phyloP scores from a whole-genome alignment of 192 early-diverging fungal species.

The Linnemannia exigua region DNA sequence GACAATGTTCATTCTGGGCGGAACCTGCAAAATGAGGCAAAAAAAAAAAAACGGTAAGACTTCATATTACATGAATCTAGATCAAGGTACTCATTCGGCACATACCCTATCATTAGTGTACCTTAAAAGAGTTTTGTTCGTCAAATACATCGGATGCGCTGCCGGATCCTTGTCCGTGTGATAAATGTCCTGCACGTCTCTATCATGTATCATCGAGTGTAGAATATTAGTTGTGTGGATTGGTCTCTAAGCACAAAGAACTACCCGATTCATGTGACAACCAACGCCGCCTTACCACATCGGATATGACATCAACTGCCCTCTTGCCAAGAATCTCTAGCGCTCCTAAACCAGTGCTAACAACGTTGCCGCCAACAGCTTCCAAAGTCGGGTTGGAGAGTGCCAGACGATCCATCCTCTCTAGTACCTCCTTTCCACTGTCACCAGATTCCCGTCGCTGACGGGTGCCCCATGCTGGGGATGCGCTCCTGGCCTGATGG shows the following conservation, averaged over 20 bases:
- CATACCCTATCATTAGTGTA: not conserved
- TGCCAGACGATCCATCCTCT: conserved; percentile 10
- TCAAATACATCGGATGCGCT: conserved; percentile 13
- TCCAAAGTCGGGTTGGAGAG: conserved; percentile 28
- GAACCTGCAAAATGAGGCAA: conserved; percentile 22
- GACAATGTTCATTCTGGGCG: conserved; percentile 25
- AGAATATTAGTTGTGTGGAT: not conserved
- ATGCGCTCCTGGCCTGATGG: not conserved
- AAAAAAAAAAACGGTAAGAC: not conserved
- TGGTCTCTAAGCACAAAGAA: not conserved
- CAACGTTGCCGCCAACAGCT: conserved; percentile 43
- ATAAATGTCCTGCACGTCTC: conserved; percentile 37
- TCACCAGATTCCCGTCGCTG: not conserved
- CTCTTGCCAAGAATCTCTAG: conserved; percentile 47
- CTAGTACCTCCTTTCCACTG: not conserved
- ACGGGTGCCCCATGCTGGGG: not conserved
- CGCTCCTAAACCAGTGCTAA: conserved; percentile 48
- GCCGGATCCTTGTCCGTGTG: conserved; percentile 21
- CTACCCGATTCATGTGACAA: not conserved
- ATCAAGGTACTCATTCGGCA: no score
- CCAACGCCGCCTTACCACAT: conserved; percentile 28
- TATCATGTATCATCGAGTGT: not conserved
- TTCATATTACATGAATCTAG: not conserved
- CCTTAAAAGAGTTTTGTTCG: conserved; percentile 33
- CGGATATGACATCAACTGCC: conserved; percentile 48